phyloP scores from a whole-genome alignment of 164 flowering plant species.

The Euptelea pleiosperma region DNA sequence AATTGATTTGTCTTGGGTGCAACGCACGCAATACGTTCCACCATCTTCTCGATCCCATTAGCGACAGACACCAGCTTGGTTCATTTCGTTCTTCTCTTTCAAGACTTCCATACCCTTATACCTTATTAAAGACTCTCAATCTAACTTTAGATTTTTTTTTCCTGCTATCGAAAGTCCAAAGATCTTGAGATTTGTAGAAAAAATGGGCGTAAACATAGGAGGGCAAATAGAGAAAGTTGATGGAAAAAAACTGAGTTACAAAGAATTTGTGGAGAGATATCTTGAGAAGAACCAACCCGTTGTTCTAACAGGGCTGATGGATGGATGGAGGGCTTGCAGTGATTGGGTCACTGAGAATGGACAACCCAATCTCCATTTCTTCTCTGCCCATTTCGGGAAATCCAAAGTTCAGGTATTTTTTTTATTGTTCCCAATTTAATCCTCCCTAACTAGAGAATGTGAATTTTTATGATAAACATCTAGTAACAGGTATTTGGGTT shows the following conservation, averaged over 20 bases:
- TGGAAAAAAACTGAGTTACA: slow-evolving; percentile 62
- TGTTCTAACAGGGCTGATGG: slow-evolving; percentile 74
- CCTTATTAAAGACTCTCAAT: no score
- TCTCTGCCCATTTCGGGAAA: slow-evolving; percentile 64
- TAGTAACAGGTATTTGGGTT: slow-evolving; percentile 59
- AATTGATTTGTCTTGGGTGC: no score
- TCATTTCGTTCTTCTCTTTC: no score
- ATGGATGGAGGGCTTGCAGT: slow-evolving; percentile 74
- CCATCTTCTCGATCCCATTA: no score
- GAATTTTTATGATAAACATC: no score
- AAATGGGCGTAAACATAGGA: slow-evolving; percentile 59
- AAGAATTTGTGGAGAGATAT: slow-evolving; percentile 58
- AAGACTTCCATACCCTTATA: no score
- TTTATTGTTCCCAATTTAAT: no score
- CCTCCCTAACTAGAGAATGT: no score
- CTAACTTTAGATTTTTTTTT: no score
- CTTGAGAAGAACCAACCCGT: slow-evolving; percentile 68
- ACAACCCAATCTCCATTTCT: slow-evolving; percentile 65
- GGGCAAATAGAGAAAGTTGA: slow-evolving; percentile 68
- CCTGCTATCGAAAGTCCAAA: no score
- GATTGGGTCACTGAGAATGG: slow-evolving; percentile 77
- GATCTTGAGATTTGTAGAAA: neutral
- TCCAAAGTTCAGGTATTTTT: slow-evolving; percentile 73
- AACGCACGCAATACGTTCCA: no score
- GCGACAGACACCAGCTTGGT: no score